Base-by-base conservation (phyloP, 2,329 filamentous ascomycete species). In the Aspergillus fischeri region DNA sequence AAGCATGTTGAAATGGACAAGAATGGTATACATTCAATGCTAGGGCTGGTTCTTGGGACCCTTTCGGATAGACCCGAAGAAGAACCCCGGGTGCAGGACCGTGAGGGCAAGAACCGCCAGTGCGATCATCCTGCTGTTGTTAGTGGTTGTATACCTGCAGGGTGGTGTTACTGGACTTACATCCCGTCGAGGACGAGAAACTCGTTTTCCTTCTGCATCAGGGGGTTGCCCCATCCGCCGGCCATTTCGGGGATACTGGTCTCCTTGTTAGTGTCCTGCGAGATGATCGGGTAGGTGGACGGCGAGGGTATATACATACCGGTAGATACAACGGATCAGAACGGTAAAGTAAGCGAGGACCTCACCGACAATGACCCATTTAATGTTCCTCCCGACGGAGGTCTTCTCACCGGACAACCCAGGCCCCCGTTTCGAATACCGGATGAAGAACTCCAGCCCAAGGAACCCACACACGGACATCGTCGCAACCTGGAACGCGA, bases 401-500 rank as follows among this genome's bases (percentile, higher is more conserved):
- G 55, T 64, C 62, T 73, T 71, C 53, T 70, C 70, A 0, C 59
- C 63, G 14, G 58, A 53, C 3, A 67, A 52, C 3, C 65, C 69
- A 32, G 64, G 59, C n/a, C 72, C 63, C 21, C 58, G 62, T 20
- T 63, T 65, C 44, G 0, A 17, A 5, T 24, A 24, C 1, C 67
- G 68, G 48, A 77, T 73, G 62, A 83, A 84, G 61, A 79, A 73
- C 8, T 78, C 67, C 42, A 83, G 70, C 0, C 60, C 71, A 3
- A 74, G 54, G 4, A 71, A 5, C 7, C 72, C 73, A 54, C 72
- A 79, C 17, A 77, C 65, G 0, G 65, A 59, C 66, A 80, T 73
- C 1, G 81, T 80, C 6, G 76, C 75, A 25, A 86, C 82, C 67
- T 86, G 84, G 59, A 81, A 79, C 2, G 79, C 75, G 45, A 86